Percentiles rank a stretch among this genome's conserved stretches.
Evolutionary conservation across 2,329 filamentous ascomycete genomes (phyloP).

Genomic region (Alternaria sp.): DNA sequence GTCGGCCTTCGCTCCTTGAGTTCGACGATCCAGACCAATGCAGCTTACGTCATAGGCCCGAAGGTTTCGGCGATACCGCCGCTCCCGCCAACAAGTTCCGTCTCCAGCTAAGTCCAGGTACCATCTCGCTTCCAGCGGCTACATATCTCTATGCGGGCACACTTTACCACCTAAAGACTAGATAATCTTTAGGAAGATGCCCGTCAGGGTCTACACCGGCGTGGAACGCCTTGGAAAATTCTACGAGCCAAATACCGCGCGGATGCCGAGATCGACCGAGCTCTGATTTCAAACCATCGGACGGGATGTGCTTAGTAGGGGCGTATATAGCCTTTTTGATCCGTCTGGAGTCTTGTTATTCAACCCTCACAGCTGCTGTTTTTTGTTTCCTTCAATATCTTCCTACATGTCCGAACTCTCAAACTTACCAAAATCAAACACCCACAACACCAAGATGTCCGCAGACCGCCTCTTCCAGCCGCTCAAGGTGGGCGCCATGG

Average conservation of each 20-base stretch:
- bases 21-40: background rate
- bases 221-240: slow-evolving; percentile 17
- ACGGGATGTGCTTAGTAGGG: background rate
- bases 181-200: background rate
- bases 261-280: slow-evolving; percentile 21
- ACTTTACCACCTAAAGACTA: background rate
- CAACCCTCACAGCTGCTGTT: background rate
- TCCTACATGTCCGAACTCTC: background rate
- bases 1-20: background rate
- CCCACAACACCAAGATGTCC: slow-evolving; percentile 26
- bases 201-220: background rate
- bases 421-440: background rate
- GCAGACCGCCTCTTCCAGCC: slow-evolving; percentile 43
- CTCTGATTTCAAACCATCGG: slow-evolving; percentile 12
- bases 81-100: background rate
- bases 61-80: background rate
- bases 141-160: background rate
- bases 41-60: background rate
- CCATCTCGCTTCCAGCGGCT: background rate
- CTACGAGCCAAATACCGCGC: background rate
- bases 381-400: background rate
- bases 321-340: slow-evolving; percentile 8
- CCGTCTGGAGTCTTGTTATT: background rate
- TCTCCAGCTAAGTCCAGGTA: background rate
- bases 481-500: slow-evolving; percentile 42